Conservation (phyloP, 2,329 filamentous ascomycete genomes). For the Fusarium marasasianum region DNA sequence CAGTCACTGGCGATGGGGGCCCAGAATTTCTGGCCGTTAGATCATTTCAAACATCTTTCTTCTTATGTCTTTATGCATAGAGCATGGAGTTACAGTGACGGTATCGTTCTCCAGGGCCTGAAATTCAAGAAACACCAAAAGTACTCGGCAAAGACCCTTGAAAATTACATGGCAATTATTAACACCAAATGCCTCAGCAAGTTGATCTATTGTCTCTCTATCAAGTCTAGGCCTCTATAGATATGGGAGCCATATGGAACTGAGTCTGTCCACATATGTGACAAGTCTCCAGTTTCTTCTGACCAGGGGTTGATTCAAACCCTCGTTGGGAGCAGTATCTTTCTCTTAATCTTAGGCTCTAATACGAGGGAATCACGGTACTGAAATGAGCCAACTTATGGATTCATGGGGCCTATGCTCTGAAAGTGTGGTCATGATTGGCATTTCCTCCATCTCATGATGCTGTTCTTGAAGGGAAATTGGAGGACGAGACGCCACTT, state of each 20-base stretch:
- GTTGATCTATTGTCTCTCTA: background rate
- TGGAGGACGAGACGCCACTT: conserved; percentile 5
- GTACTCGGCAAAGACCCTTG: conserved; percentile 1
- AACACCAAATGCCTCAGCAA: background rate
- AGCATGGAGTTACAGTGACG: conserved; percentile 10
- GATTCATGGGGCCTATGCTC: background rate
- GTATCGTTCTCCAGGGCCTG: background rate
- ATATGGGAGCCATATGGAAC: background rate
- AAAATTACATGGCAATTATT: background rate
- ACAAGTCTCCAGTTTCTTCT: conserved; percentile 7
- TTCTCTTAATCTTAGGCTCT: background rate
- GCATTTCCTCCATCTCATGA: background rate
- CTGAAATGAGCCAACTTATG: background rate
- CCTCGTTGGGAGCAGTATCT: background rate
- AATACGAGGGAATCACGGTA: background rate
- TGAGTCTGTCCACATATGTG: conserved; percentile 3
- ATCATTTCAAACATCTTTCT: background rate
- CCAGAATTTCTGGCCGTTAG: background rate
- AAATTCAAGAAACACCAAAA: conserved; percentile 10
- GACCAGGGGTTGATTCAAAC: background rate
- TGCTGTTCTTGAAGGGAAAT: conserved; percentile 15
- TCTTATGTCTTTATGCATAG: background rate
- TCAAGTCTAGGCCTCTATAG: background rate
- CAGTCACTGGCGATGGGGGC: background rate
- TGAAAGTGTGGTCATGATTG: background rate